phyloP scores from a whole-genome alignment of 371 early-diverging fungal genomes.

The Rhizopus arrhizus region DNA sequence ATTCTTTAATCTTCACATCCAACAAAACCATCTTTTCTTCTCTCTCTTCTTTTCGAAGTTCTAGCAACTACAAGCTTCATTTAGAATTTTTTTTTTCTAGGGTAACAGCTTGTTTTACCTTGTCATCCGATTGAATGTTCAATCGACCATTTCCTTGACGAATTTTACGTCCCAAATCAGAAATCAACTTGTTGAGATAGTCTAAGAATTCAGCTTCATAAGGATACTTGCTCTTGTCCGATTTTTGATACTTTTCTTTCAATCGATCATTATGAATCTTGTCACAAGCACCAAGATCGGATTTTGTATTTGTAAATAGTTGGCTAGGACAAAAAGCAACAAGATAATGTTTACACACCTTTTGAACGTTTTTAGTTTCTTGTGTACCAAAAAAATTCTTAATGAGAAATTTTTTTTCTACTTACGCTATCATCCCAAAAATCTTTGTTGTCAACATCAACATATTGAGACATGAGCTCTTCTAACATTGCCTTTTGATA shows the following conservation, averaged over 20 bases:
- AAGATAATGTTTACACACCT: conserved; percentile 87
- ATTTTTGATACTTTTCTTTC: conserved; percentile 71
- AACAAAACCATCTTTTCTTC: conserved; percentile 80
- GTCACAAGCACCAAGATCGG: conserved; percentile 76
- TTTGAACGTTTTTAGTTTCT: background rate
- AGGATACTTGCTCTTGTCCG: conserved; percentile 68
- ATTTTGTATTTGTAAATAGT: conserved; percentile 87
- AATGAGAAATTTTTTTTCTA: background rate
- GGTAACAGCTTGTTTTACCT: conserved; percentile 39
- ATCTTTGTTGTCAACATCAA: conserved; percentile 65
- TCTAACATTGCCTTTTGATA: conserved; percentile 75
- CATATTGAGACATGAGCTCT: conserved; percentile 79
- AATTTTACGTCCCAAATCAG: conserved; percentile 78
- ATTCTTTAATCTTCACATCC: conserved; percentile 82
- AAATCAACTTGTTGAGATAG: conserved; percentile 68
- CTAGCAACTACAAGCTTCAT: conserved; percentile 46
- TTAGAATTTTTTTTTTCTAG: background rate
- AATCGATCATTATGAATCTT: conserved; percentile 84
- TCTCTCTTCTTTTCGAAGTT: conserved; percentile 76
- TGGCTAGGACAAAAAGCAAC: conserved; percentile 87
- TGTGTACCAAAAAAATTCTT: no score
- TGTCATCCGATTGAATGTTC: conserved; percentile 74
- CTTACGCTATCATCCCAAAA: conserved; percentile 70
- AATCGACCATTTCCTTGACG: conserved; percentile 74
- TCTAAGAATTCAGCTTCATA: conserved; percentile 81